Evolutionary conservation across 2,329 filamentous ascomycete genomes (phyloP).

Genomic region (Chaetomium olivaceum): DNA sequence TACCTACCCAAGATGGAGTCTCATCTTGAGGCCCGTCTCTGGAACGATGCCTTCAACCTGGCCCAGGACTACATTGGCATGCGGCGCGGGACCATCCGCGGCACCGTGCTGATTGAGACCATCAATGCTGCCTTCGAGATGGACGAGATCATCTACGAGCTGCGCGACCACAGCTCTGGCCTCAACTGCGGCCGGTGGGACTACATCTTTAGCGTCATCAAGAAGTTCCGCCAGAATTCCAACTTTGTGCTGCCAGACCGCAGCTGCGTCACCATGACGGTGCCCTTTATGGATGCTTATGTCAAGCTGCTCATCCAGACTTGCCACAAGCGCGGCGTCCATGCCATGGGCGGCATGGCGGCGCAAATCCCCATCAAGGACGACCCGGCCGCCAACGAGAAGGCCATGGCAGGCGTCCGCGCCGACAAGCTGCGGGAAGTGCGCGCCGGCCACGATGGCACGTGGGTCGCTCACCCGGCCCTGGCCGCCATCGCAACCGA

Average conservation of each 20-base stretch:
- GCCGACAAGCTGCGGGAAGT: conserved; percentile 97
- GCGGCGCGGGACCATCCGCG: conserved; percentile 86
- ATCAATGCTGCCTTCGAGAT: conserved; percentile 98
- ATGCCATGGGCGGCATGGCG: conserved; percentile 98
- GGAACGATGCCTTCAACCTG: conserved; percentile 98
- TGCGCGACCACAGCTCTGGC: conserved; percentile 92
- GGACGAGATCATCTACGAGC: conserved; percentile 99
- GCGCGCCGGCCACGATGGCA: conserved; percentile 90
- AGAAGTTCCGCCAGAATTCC: conserved; percentile 96
- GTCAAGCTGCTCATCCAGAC: conserved; percentile 98
- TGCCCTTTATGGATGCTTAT: conserved; percentile 97
- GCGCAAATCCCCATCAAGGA: conserved; percentile 99
- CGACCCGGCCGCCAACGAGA: conserved; percentile 85
- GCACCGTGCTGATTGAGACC: conserved; percentile 95
- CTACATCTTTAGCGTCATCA: conserved; percentile 99
- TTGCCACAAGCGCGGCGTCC: conserved; percentile 94
- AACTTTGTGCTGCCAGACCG: conserved; percentile 93
- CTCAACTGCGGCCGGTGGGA: conserved; percentile 99
- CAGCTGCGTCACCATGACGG: conserved; percentile 90
- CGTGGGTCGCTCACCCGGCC: conserved; percentile 96
- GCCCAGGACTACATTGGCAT: conserved; percentile 91
- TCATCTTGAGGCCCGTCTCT: conserved; percentile 92
- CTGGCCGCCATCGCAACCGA: conserved; percentile 85
- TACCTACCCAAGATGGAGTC: conserved; percentile 98
- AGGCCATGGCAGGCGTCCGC: conserved; percentile 88